phyloP scores from a whole-genome alignment of 441 rosid genomes.

The Metrosideros polymorpha region DNA sequence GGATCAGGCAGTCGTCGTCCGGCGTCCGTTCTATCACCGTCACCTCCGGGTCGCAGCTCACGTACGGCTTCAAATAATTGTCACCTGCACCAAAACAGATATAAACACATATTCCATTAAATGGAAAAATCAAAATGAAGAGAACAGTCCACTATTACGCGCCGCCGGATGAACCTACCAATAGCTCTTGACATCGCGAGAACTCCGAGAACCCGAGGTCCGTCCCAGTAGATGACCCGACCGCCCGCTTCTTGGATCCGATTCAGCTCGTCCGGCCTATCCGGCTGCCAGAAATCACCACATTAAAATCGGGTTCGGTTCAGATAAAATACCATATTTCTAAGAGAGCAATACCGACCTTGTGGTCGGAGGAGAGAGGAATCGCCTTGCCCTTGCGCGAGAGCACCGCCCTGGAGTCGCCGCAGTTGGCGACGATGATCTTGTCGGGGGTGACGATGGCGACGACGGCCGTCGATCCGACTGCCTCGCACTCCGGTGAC shows the following conservation, averaged over 20 bases:
- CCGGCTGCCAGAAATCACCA: slow-evolving; percentile 29
- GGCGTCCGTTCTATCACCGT: slow-evolving; percentile 31
- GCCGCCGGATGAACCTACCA: slow-evolving; percentile 13
- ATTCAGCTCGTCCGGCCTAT: slow-evolving; percentile 56
- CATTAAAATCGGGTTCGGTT: neutral
- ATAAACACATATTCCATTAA: neutral
- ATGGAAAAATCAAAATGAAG: neutral
- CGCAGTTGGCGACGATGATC: slow-evolving; percentile 50
- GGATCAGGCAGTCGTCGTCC: slow-evolving; percentile 45
- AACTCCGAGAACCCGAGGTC: slow-evolving; percentile 60
- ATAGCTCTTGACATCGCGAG: slow-evolving; percentile 67
- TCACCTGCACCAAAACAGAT: slow-evolving; percentile 23
- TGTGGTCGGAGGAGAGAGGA: slow-evolving; percentile 50
- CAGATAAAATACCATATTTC: neutral
- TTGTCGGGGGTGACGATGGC: slow-evolving; percentile 41
- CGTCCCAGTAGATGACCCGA: slow-evolving; percentile 57
- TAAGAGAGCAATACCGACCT: slow-evolving; percentile 11
- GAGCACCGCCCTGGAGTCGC: slow-evolving; percentile 61
- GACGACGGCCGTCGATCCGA: slow-evolving; percentile 56
- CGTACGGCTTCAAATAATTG: slow-evolving; percentile 56
- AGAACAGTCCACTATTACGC: neutral
- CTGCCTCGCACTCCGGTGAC: slow-evolving; percentile 54
- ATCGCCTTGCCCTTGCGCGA: slow-evolving; percentile 41
- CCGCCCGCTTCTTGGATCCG: slow-evolving; percentile 63
- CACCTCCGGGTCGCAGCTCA: slow-evolving; percentile 52